Evolutionary conservation across 2,329 filamentous ascomycete genomes (phyloP).

Genomic region (Pyricularia grisea): DNA sequence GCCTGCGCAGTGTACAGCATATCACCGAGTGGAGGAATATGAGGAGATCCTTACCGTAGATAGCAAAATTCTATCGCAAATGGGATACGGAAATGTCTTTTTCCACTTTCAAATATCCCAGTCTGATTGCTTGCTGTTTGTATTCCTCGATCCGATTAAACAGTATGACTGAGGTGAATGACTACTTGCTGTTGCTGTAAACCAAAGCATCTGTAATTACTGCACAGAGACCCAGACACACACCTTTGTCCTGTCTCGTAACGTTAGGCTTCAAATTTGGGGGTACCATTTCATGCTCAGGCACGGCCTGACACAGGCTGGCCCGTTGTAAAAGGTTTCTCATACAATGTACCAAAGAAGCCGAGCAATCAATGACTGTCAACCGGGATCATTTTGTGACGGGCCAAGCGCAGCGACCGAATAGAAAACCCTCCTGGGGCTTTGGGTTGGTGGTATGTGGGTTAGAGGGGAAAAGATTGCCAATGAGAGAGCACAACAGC

Average conservation of each 20-base stretch:
- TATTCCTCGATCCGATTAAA: background rate
- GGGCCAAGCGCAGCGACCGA: background rate
- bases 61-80: background rate
- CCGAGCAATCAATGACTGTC: background rate
- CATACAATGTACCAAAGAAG: background rate
- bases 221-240: background rate
- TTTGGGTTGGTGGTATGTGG: background rate
- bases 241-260: background rate
- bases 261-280: background rate
- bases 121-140: background rate
- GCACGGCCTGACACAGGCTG: background rate
- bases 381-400: background rate
- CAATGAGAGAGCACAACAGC: background rate
- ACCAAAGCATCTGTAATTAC: background rate
- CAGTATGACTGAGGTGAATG: background rate
- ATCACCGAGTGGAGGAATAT: background rate
- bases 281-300: background rate
- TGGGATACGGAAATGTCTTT: background rate
- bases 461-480: background rate
- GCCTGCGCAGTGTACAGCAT: background rate
- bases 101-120: too few relatives aligned
- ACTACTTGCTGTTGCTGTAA: background rate
- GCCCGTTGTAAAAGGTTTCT: background rate
- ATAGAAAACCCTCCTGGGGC: background rate
- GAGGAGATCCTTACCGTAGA: background rate